Conservation (phyloP, 768 basidiomycete genomes). For the Tephrocybe sp. region DNA sequence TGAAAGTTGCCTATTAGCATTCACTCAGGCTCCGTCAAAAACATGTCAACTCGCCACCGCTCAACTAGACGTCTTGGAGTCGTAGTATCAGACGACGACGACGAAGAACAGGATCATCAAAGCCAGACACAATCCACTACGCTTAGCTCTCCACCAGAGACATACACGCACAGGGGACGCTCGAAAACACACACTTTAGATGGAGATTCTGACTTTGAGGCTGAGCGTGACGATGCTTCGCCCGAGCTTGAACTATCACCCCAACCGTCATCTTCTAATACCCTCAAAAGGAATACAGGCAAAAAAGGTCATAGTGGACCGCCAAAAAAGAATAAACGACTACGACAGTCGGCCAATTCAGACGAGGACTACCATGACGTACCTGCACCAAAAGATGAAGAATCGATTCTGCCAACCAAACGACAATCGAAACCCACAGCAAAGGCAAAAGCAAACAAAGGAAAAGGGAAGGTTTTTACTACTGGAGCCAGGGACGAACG, state of each 20-base stretch:
- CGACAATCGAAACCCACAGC: conserved; percentile 18
- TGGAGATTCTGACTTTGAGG: conserved; percentile 14
- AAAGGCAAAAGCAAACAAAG: conserved; percentile 25
- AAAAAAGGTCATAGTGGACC: conserved; percentile 5
- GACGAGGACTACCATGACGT: conserved; percentile 17
- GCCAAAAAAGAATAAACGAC: conserved; percentile 18
- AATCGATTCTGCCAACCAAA: conserved; percentile 4
- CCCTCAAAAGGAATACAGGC: conserved; percentile 8
- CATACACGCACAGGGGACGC: conserved; percentile 1
- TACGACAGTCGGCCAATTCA: conserved; percentile 24
- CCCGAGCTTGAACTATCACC: conserved; percentile 1
- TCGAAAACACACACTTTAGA: conserved; percentile 10
- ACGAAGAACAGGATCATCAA: conserved; percentile 24
- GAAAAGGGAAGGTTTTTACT: conserved; percentile 10
- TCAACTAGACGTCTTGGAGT: conserved; percentile 19
- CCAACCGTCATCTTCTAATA: conserved; percentile 6
- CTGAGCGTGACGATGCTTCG: conserved; percentile 2
- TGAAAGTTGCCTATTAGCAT: background rate
- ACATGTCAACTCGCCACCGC: conserved; percentile 15
- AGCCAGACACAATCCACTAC: conserved; percentile 2
- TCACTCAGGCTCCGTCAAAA: conserved; percentile 3
- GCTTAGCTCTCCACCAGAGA: conserved; percentile 5
- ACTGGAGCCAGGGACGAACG: conserved; percentile 20
- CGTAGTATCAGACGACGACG: conserved; percentile 24
- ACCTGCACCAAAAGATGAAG: conserved; percentile 14